Percentiles rank a stretch among this genome's conserved stretches.
These are phyloP conservation scores for Pseudogymnoascus sp. DNA, from an alignment of 2,329 filamentous ascomycete genomes.

Conservation along the genomic window DNA sequence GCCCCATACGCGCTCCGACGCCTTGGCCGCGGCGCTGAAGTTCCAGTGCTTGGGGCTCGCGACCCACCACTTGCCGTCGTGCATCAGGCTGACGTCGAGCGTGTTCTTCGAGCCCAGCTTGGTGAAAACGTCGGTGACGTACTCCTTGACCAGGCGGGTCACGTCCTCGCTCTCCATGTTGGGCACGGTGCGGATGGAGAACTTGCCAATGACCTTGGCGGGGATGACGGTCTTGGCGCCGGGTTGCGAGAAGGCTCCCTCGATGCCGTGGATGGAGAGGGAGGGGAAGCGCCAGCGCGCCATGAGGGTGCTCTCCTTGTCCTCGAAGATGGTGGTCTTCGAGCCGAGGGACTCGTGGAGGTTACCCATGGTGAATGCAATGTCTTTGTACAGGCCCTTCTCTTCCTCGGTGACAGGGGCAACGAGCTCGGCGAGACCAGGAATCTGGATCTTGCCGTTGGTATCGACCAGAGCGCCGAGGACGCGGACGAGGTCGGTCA, in stretches of 20 bases:
- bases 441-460: conserved; percentile 84
- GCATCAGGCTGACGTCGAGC: conserved; percentile 69
- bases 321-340: conserved; percentile 74
- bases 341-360: conserved; percentile 86
- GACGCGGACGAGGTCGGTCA: conserved; percentile 86
- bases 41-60: conserved; percentile 98
- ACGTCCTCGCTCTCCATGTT: conserved; percentile 93
- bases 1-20: conserved; percentile 91
- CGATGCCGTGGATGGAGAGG: conserved; percentile 85
- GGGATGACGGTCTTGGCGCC: conserved; percentile 98
- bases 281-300: conserved; percentile 92
- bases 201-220: conserved; percentile 95
- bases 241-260: conserved; percentile 86
- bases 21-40: conserved; percentile 88
- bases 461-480: conserved; percentile 80
- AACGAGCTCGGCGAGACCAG: conserved; percentile 90
- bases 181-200: conserved; percentile 94
- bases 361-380: conserved; percentile 94
- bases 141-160: conserved; percentile 74
- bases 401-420: conserved; percentile 82
- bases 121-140: conserved; percentile 75
- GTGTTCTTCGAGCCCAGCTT: conserved; percentile 90
- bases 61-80: conserved; percentile 98
- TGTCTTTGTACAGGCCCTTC: conserved; percentile 75
- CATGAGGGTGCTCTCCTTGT: conserved; percentile 92